These are phyloP conservation scores for Pistacia integerrima DNA, from an alignment of 345 rosid genomes.

Conservation along the genomic window DNA sequence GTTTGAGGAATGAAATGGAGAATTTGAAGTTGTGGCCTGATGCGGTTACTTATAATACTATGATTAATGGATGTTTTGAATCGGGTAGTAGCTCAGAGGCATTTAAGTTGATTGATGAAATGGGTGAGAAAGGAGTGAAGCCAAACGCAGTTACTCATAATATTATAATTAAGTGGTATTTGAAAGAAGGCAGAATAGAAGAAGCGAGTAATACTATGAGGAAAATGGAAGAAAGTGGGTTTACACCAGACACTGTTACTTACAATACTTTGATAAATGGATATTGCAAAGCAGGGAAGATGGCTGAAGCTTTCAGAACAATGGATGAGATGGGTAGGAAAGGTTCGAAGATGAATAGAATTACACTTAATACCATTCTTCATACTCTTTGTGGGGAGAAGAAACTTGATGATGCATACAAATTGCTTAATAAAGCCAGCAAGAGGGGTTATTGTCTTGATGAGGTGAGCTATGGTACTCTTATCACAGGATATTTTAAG, in stretches of 20 bases:
- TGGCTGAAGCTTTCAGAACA: constrained; percentile 63
- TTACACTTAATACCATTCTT: constrained; percentile 74
- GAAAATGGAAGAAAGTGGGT: constrained; percentile 62
- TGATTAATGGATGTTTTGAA: constrained; percentile 77
- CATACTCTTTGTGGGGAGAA: constrained; percentile 58
- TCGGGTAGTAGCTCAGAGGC: constrained; percentile 46
- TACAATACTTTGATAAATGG: constrained; percentile 71
- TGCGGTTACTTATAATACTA: constrained; percentile 77
- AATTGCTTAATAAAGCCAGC: constrained; percentile 52
- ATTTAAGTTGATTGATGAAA: constrained; percentile 57
- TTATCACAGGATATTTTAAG: constrained; percentile 69
- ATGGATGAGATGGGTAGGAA: constrained; percentile 75
- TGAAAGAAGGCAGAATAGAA: constrained; percentile 72
- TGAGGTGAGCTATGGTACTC: constrained; percentile 78
- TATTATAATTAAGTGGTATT: constrained; percentile 67
- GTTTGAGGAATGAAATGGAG: constrained; percentile 71
- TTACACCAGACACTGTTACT: constrained; percentile 62
- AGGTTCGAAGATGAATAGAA: constrained; percentile 67
- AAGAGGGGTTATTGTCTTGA: constrained; percentile 72
- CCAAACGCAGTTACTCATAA: constrained; percentile 64
- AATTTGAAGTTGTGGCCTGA: constrained; percentile 60
- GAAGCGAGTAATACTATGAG: constrained; percentile 46
- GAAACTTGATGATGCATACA: constrained; percentile 60
- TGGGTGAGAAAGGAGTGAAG: constrained; percentile 61
- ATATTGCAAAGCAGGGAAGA: constrained; percentile 59